phyloP scores from a whole-genome alignment of 176 grass and related monocot species.

The Tillandsia fasciculata region DNA sequence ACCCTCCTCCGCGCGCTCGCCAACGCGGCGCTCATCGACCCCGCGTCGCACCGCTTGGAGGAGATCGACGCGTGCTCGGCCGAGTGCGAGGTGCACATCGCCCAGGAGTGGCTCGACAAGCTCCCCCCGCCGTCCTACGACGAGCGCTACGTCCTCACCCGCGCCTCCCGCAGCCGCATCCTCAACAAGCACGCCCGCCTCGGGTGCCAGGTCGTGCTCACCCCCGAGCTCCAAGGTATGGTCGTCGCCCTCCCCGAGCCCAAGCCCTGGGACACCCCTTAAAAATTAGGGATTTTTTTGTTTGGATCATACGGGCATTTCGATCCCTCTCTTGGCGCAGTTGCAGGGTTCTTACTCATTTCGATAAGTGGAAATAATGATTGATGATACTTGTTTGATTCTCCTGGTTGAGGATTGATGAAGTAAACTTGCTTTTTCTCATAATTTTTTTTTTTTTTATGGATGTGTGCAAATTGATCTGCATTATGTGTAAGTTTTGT shows the following conservation, averaged over 20 bases:
- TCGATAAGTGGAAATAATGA: neutral
- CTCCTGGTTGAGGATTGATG: no score
- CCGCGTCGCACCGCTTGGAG: conserved; percentile 82
- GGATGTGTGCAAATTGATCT: no score
- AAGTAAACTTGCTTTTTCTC: no score
- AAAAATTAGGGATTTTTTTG: conserved; percentile 6
- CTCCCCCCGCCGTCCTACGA: conserved; percentile 65
- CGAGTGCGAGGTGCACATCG: conserved; percentile 95
- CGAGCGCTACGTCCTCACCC: conserved; percentile 73
- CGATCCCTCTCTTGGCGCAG: neutral
- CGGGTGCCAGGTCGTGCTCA: conserved; percentile 82
- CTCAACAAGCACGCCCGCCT: conserved; percentile 91
- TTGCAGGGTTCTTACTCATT: neutral
- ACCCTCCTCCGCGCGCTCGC: conserved; percentile 75
- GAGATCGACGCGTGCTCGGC: conserved; percentile 93
- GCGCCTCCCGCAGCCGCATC: conserved; percentile 54
- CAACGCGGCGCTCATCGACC: conserved; percentile 76
- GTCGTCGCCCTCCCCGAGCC: conserved; percentile 76
- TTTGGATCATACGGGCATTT: neutral
- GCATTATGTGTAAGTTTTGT: no score
- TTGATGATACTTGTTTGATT: neutral
- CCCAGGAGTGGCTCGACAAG: conserved; percentile 97
- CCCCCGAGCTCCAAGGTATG: conserved; percentile 79
- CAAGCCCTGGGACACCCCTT: conserved; percentile 95
- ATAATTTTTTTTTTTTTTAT: no score